Conservation (phyloP, 768 basidiomycete genomes). For the Phaeolepiota aurea region DNA sequence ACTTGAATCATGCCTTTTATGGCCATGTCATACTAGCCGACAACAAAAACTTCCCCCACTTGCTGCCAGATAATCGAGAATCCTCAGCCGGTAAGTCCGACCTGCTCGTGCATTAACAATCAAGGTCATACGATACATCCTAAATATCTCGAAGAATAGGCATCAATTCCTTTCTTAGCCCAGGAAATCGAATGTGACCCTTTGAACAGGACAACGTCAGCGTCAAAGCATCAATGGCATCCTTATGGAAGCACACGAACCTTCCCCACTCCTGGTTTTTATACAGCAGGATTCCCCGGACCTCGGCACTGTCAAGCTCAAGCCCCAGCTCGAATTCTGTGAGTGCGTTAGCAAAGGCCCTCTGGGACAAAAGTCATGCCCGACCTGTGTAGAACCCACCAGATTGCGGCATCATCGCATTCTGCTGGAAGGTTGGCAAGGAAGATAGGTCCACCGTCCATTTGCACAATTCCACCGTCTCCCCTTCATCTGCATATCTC, state of each 20-base stretch:
- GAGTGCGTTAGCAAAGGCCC: conserved; percentile 3
- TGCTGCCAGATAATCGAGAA: too few relatives aligned
- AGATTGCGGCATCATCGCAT: conserved; percentile 44
- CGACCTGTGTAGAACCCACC: conserved; percentile 76
- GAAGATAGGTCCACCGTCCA: conserved; percentile 83
- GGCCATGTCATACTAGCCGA: too few relatives aligned
- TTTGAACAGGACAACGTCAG: conserved; percentile 10
- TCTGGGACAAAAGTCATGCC: conserved; percentile 11
- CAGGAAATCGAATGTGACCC: conserved; percentile 43
- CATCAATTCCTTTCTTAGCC: conserved; percentile 20
- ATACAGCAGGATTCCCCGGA: conserved; percentile 71
- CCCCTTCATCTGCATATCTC: conserved; percentile 84
- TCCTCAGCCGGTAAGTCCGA: too few relatives aligned
- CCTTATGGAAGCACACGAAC: conserved; percentile 26
- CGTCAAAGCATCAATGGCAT: background rate
- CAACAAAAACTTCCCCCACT: too few relatives aligned
- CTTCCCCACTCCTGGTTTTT: conserved; percentile 78
- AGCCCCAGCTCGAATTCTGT: conserved; percentile 77
- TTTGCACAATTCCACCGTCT: conserved; percentile 67
- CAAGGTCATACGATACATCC: too few relatives aligned
- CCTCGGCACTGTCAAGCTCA: conserved; percentile 81
- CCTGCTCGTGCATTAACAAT: too few relatives aligned
- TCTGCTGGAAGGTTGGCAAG: conserved; percentile 71
- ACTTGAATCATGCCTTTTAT: too few relatives aligned
- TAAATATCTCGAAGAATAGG: background rate